phyloP scores from a whole-genome alignment of 2,329 filamentous ascomycete species.

The Talaromyces funiculosus region DNA sequence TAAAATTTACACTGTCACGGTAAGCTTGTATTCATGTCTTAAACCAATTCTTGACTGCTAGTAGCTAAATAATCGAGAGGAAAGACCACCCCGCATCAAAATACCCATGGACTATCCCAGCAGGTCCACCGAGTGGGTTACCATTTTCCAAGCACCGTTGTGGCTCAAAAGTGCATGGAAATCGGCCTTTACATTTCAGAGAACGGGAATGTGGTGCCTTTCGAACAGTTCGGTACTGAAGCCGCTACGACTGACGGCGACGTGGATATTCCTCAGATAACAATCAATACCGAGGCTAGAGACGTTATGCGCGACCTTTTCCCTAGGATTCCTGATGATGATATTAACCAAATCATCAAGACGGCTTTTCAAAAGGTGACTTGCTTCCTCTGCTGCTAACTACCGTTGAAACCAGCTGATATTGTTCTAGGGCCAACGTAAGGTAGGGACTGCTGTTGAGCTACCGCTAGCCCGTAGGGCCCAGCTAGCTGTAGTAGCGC shows the following conservation, averaged over 20 bases:
- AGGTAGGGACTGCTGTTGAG: slow-evolving; percentile 53
- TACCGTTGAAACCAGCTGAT: slow-evolving; percentile 18
- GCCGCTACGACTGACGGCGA: slow-evolving; percentile 21
- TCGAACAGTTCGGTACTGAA: slow-evolving; percentile 25
- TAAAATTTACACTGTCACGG: slow-evolving; percentile 56
- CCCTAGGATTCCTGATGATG: slow-evolving; percentile 55
- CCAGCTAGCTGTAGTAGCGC: slow-evolving; percentile 57
- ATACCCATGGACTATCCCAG: slow-evolving; percentile 51
- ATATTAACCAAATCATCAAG: slow-evolving; percentile 53
- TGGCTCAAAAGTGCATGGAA: slow-evolving; percentile 51
- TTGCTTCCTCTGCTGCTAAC: slow-evolving; percentile 8
- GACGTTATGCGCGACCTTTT: slow-evolving; percentile 58
- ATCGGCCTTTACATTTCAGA: slow-evolving; percentile 42
- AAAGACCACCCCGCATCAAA: slow-evolving; percentile 46
- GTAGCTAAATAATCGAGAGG: slow-evolving; percentile 1
- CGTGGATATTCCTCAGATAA: slow-evolving; percentile 36
- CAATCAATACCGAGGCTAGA: slow-evolving; percentile 52
- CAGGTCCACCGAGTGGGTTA: slow-evolving; percentile 59
- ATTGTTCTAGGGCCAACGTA: slow-evolving; percentile 44
- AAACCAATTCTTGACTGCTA: neutral
- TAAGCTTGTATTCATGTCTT: slow-evolving; percentile 35
- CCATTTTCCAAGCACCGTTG: slow-evolving; percentile 57
- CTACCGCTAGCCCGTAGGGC: slow-evolving; percentile 53
- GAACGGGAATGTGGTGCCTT: slow-evolving; percentile 43
- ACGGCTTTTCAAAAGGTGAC: slow-evolving; percentile 56